Evolutionary conservation across 129 eudicot species (phyloP).

Genomic region (Saposhnikovia divaricata): DNA sequence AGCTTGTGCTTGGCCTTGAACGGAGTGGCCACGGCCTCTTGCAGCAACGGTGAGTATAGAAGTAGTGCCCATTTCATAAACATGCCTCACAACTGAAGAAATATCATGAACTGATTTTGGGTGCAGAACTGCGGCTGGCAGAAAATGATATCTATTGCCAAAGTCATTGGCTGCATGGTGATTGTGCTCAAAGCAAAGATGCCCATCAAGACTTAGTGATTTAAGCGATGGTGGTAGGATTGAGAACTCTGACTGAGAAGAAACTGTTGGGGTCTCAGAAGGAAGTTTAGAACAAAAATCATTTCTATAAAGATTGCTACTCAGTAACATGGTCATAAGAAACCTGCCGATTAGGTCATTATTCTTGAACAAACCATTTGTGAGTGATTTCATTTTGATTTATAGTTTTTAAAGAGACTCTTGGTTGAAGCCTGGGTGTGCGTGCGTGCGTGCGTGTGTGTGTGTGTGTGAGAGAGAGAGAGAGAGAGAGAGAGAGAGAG

Average conservation of each 20-base stretch:
- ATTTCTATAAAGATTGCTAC: constrained; percentile 30
- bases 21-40: constrained; percentile 92
- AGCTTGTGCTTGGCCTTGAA: constrained; percentile 86
- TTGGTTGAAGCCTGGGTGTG: too few relatives aligned
- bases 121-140: constrained; percentile 71
- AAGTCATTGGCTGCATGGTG: constrained; percentile 81
- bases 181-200: constrained; percentile 34
- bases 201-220: constrained; percentile 37
- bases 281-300: constrained; percentile 40
- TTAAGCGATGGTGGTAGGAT: constrained; percentile 26
- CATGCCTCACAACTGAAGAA: constrained; percentile 38
- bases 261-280: constrained; percentile 32
- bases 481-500: neutral
- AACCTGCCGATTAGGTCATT: constrained; percentile 32
- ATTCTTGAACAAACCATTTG: constrained; percentile 27
- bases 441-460: neutral
- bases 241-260: constrained; percentile 28
- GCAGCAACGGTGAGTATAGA: constrained; percentile 70
- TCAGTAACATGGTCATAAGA: constrained; percentile 38
- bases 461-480: neutral
- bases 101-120: constrained; percentile 81
- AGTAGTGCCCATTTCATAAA: constrained; percentile 55
- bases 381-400: constrained; percentile 16
- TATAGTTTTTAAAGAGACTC: neutral
- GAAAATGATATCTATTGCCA: constrained; percentile 59